Percentiles rank a stretch among this genome's conserved stretches.
These are phyloP conservation scores for Mycena vitilis DNA, from an alignment of 768 basidiomycete genomes.

Conservation along the genomic window DNA sequence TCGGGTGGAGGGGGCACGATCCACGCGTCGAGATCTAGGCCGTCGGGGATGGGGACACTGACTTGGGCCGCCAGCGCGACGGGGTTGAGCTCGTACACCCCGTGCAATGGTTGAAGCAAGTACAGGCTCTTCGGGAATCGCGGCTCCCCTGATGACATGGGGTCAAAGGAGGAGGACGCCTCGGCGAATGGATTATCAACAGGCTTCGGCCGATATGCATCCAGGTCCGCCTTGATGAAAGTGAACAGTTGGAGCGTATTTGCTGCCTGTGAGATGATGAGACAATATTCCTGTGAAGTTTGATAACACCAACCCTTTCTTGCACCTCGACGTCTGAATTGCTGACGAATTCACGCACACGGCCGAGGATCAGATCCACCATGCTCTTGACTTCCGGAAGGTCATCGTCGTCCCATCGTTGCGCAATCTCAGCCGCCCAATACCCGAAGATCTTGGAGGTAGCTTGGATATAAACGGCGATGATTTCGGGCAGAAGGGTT, in stretches of 20 bases:
- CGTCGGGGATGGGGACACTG: constrained; percentile 84
- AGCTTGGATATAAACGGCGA: constrained; percentile 86
- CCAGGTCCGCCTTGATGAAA: constrained; percentile 81
- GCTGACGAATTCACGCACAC: constrained; percentile 67
- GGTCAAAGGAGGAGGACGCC: constrained; percentile 53
- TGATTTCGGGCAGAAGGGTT: constrained; percentile 70
- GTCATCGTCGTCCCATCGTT: constrained; percentile 80
- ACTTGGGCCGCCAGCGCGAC: constrained; percentile 85
- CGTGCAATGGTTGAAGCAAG: constrained; percentile 85
- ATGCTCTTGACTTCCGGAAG: constrained; percentile 71
- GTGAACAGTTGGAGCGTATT: constrained; percentile 80
- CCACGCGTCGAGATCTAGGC: constrained; percentile 87
- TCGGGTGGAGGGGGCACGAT: constrained; percentile 76
- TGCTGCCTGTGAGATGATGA: constrained; percentile 68
- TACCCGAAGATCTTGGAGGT: constrained; percentile 87
- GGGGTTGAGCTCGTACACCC: constrained; percentile 84
- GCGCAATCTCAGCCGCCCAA: constrained; percentile 83
- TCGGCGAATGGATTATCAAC: constrained; percentile 51
- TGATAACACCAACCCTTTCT: constrained; percentile 74
- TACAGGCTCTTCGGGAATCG: constrained; percentile 90
- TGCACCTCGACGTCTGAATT: constrained; percentile 89
- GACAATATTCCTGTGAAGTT: constrained; percentile 4
- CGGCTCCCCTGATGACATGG: constrained; percentile 51
- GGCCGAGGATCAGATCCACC: constrained; percentile 70
- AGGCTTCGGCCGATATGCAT: constrained; percentile 59